These are phyloP conservation scores for Talaromyces sp. DNA, from an alignment of 2,329 filamentous ascomycete genomes.

Conservation along the genomic window DNA sequence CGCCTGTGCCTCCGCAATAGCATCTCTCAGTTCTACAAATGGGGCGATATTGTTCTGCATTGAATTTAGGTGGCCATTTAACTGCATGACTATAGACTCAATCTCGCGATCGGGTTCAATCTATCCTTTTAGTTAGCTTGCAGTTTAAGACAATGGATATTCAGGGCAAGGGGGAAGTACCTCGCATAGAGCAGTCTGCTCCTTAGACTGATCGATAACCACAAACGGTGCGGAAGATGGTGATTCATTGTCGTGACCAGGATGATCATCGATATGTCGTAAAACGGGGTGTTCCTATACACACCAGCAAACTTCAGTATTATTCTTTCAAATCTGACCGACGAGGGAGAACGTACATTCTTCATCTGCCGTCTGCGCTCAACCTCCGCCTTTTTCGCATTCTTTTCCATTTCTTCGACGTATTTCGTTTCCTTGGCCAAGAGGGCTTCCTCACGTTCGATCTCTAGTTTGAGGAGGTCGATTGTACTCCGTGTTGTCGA, in stretches of 20 bases:
- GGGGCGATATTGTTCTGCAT: constrained; percentile 43
- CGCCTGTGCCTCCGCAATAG: constrained; percentile 37
- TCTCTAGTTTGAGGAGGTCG: constrained; percentile 41
- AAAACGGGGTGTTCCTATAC: constrained; percentile 41
- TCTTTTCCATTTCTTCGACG: constrained; percentile 43
- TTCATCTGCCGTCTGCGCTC: constrained; percentile 42
- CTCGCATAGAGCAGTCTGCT: constrained; percentile 31
- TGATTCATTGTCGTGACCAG: constrained; percentile 19
- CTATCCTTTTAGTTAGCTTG: constrained; percentile 22
- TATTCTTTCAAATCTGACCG: too few relatives aligned
- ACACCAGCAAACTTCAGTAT: neutral
- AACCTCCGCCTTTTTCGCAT: constrained; percentile 39
- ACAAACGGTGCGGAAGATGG: constrained; percentile 28
- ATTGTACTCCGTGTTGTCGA: constrained; percentile 40
- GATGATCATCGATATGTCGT: constrained; percentile 31
- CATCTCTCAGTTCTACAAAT: constrained; percentile 36
- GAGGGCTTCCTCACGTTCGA: constrained; percentile 42
- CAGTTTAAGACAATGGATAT: neutral
- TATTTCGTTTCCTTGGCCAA: constrained; percentile 41
- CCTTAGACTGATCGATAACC: constrained; percentile 26
- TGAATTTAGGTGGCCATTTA: constrained; percentile 44
- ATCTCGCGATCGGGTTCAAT: constrained; percentile 39
- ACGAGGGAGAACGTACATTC: constrained; percentile 30
- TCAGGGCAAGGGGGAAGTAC: constrained; percentile 23
- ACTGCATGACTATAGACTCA: constrained; percentile 36